Conservation (phyloP, 2,329 filamentous ascomycete genomes). For the Microdochium trichocladiopsis region DNA sequence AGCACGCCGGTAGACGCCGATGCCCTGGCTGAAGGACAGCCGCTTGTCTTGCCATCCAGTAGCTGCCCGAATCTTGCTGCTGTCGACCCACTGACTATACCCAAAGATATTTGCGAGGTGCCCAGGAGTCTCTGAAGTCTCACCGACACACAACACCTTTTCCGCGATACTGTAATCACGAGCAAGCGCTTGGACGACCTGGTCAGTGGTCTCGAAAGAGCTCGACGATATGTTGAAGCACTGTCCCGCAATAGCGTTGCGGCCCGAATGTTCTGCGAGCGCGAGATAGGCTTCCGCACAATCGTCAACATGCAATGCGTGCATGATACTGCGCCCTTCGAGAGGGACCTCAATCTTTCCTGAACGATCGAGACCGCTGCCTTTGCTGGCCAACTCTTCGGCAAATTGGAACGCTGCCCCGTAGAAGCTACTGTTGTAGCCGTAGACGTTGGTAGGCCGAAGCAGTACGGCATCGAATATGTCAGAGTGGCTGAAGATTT, state of each 20-base stretch:
- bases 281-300: conserved; percentile 39
- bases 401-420: conserved; percentile 27
- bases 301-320: conserved; percentile 41
- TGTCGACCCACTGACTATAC: conserved; percentile 34
- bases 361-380: conserved; percentile 2
- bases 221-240: conserved; percentile 37
- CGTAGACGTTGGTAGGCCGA: conserved; percentile 39
- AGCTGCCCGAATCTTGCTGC: conserved; percentile 28
- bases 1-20: conserved; percentile 26
- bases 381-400: conserved; percentile 9
- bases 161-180: conserved; percentile 29
- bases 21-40: conserved; percentile 25
- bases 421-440: conserved; percentile 36
- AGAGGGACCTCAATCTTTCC: conserved; percentile 22
- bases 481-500: conserved; percentile 27
- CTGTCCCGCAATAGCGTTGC: conserved; percentile 24
- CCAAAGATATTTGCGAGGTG: conserved; percentile 16
- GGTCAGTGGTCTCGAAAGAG: conserved; percentile 33
- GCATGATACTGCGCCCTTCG: conserved; percentile 30
- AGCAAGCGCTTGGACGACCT: conserved; percentile 29
- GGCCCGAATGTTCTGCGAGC: conserved; percentile 27
- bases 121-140: not conserved
- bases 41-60: conserved; percentile 32
- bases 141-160: conserved; percentile 18
- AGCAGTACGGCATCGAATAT: conserved; percentile 35